A percentile compares a stretch with the other conserved stretches of the same genome.
phyloP scores from a whole-genome alignment of 2,329 filamentous ascomycete genomes.

The Fusarium devonianum region DNA sequence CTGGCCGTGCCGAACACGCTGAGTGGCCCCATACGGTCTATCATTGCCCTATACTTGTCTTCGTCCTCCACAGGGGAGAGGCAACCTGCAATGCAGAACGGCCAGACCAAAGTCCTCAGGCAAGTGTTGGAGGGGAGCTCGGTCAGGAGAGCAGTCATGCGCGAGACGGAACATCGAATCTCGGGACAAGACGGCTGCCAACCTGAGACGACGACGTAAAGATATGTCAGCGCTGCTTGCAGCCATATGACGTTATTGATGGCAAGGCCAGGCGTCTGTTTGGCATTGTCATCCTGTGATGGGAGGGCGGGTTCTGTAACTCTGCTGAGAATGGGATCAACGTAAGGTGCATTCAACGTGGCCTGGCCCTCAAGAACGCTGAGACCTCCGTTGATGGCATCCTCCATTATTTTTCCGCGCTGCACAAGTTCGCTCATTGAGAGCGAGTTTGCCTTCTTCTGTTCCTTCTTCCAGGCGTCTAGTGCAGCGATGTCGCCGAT shows the following conservation, averaged over 20 bases:
- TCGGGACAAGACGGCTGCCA: slow-evolving; percentile 58
- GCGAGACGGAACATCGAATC: slow-evolving; percentile 46
- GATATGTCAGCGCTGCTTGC: slow-evolving; percentile 56
- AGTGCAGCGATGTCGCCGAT: slow-evolving; percentile 62
- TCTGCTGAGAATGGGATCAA: slow-evolving; percentile 19
- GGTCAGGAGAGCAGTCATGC: slow-evolving; percentile 47
- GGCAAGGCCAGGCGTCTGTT: slow-evolving; percentile 35
- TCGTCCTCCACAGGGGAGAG: slow-evolving; percentile 51
- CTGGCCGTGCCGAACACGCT: slow-evolving; percentile 55
- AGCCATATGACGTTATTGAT: slow-evolving; percentile 55
- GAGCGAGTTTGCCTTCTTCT: slow-evolving; percentile 52
- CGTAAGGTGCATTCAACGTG: background rate
- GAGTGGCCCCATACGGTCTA: slow-evolving; percentile 51
- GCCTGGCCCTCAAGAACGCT: slow-evolving; percentile 40
- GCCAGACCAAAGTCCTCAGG: slow-evolving; percentile 50
- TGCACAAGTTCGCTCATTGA: slow-evolving; percentile 55
- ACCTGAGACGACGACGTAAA: slow-evolving; percentile 57
- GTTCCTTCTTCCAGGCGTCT: slow-evolving; percentile 62
- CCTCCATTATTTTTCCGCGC: slow-evolving; percentile 53
- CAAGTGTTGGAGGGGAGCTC: slow-evolving; percentile 43
- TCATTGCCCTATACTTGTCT: slow-evolving; percentile 51
- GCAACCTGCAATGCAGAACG: slow-evolving; percentile 53
- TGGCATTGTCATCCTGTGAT: slow-evolving; percentile 30
- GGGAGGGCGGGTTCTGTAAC: slow-evolving; percentile 35
- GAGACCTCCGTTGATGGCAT: slow-evolving; percentile 46